Conservation (phyloP, 2,329 filamentous ascomycete genomes). For the Coleophoma eucalyptorum region DNA sequence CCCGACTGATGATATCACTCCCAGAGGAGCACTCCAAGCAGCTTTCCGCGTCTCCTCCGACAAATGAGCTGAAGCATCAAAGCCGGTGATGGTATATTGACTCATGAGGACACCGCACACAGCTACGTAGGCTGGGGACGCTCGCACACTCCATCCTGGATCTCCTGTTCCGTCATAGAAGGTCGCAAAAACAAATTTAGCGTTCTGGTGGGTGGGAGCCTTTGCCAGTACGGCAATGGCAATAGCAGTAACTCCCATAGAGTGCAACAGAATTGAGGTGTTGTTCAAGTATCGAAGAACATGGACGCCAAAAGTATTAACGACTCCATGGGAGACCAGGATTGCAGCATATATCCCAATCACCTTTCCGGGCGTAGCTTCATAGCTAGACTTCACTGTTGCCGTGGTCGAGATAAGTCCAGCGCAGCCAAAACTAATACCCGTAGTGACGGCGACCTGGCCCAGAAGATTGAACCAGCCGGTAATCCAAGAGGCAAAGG, state of each 20-base stretch:
- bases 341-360: constrained; percentile 58
- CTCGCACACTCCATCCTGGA: constrained; percentile 48
- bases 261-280: constrained; percentile 50
- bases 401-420: constrained; percentile 41
- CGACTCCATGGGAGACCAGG: constrained; percentile 46
- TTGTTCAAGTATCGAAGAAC: constrained; percentile 55
- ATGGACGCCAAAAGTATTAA: constrained; percentile 55
- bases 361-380: constrained; percentile 40
- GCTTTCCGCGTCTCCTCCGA: constrained; percentile 55
- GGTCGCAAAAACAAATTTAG: constrained; percentile 49
- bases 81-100: constrained; percentile 52
- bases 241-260: constrained; percentile 45
- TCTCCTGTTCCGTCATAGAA: constrained; percentile 50
- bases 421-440: constrained; percentile 41
- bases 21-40: constrained; percentile 52
- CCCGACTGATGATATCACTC: constrained; percentile 52
- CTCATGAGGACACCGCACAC: constrained; percentile 48
- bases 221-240: constrained; percentile 53
- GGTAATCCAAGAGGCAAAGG: constrained; percentile 43
- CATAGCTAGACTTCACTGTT: constrained; percentile 37
- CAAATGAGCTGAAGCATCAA: constrained; percentile 52
- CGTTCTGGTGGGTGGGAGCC: constrained; percentile 51
- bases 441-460: constrained; percentile 44
- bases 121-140: constrained; percentile 50
- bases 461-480: constrained; percentile 45